Conservation (phyloP, 768 basidiomycete genomes). For the Pisolithus tinctorius region DNA sequence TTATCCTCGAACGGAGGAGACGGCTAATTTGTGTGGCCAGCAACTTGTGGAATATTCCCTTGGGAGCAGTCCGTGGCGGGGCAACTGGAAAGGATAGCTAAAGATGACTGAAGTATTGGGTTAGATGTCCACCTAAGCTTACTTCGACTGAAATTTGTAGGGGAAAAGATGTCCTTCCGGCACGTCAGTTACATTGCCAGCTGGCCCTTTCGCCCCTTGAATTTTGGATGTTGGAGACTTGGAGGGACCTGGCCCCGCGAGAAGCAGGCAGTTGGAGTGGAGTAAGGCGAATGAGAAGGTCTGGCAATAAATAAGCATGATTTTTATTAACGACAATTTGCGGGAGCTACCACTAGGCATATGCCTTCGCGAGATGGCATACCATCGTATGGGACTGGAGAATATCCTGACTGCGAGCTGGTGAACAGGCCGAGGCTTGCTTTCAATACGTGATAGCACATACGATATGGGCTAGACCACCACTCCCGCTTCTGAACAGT, state of each 20-base stretch:
- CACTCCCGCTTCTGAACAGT: constrained; percentile 52
- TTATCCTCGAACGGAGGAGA: constrained; percentile 60
- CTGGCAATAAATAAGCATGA: constrained; percentile 28
- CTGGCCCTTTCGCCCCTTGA: constrained; percentile 40
- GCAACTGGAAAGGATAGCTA: constrained; percentile 5
- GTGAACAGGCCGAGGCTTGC: neutral
- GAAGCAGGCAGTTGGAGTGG: constrained; percentile 36
- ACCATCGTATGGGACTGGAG: constrained; percentile 54
- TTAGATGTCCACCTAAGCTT: too few species aligned
- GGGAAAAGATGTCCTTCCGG: constrained; percentile 46
- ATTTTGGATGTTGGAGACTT: constrained; percentile 54
- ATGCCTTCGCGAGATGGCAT: constrained; percentile 40
- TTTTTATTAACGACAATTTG: neutral
- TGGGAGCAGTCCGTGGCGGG: constrained; percentile 22
- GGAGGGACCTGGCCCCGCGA: constrained; percentile 21
- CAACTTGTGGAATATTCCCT: constrained; percentile 33
- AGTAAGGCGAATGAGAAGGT: constrained; percentile 60
- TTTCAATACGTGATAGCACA: constrained; percentile 7
- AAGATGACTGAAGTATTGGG: constrained; percentile 4
- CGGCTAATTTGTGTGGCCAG: constrained; percentile 54
- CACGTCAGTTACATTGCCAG: constrained; percentile 53
- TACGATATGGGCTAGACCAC: constrained; percentile 77
- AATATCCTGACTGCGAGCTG: constrained; percentile 60
- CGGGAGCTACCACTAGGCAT: constrained; percentile 49
- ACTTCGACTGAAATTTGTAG: too few species aligned